Conservation (phyloP, 2,329 filamentous ascomycete species). For the Fusarium metavorans region DNA sequence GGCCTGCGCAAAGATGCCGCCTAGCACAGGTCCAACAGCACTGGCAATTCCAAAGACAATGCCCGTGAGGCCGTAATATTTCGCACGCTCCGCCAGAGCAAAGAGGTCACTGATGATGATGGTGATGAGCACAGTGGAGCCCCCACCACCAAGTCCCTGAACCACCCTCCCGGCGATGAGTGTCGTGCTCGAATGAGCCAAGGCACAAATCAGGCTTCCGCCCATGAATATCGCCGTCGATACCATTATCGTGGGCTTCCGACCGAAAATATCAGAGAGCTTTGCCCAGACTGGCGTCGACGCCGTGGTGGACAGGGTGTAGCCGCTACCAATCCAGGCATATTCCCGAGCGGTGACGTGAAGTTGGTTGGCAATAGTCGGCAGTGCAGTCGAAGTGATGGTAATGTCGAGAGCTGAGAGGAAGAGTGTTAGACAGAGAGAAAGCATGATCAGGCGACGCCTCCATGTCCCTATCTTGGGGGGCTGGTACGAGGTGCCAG, state of each 20-base stretch:
- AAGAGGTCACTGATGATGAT: constrained; percentile 64
- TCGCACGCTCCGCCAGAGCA: constrained; percentile 59
- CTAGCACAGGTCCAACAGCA: constrained; percentile 73
- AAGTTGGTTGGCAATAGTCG: constrained; percentile 41
- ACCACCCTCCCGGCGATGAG: constrained; percentile 60
- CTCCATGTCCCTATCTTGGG: constrained; percentile 35
- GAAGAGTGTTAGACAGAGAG: constrained; percentile 43
- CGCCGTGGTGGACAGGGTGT: constrained; percentile 41
- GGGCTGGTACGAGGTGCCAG: constrained; percentile 34
- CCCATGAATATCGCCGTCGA: constrained; percentile 61
- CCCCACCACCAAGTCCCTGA: constrained; percentile 39
- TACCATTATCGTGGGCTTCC: constrained; percentile 55
- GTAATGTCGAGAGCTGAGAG: constrained; percentile 45
- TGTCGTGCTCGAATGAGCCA: constrained; percentile 55
- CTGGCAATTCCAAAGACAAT: constrained; percentile 73
- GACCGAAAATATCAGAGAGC: constrained; percentile 63
- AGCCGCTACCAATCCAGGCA: constrained; percentile 45
- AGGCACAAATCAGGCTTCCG: constrained; percentile 65
- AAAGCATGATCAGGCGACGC: constrained; percentile 38
- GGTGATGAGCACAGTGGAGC: constrained; percentile 37
- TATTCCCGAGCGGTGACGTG: constrained; percentile 39
- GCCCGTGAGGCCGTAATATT: constrained; percentile 64
- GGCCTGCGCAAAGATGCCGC: constrained; percentile 72
- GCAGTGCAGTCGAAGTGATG: constrained; percentile 45
- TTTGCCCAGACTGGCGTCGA: constrained; percentile 55